Conservation (phyloP, 306 rosid species). For the Quercus glauca region DNA sequence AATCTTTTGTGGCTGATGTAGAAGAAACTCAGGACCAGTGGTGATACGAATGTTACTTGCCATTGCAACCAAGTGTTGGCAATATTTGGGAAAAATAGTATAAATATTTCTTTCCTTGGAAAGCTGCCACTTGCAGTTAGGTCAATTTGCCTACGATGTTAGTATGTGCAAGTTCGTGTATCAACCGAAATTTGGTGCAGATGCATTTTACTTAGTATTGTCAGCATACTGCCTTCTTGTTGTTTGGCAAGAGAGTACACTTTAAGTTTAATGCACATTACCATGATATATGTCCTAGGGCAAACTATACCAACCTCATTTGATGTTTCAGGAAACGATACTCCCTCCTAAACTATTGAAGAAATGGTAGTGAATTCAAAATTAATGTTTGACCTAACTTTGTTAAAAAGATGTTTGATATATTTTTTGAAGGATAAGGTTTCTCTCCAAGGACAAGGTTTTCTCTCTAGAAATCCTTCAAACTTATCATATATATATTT, state of each 20-base stretch:
- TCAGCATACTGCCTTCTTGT: not conserved
- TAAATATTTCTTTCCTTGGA: not conserved
- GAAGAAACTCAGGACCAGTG: conserved; percentile 4
- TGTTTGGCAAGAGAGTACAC: not conserved
- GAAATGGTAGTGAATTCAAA: no score
- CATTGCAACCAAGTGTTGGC: not conserved
- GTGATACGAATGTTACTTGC: not conserved
- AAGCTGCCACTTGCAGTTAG: not conserved
- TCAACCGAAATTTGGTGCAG: not conserved
- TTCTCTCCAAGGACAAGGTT: no score
- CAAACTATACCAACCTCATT: no score
- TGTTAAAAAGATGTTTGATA: no score
- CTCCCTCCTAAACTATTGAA: no score
- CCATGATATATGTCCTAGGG: not conserved
- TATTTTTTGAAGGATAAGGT: no score
- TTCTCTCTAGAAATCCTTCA: no score
- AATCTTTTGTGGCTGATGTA: not conserved
- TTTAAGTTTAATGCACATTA: not conserved
- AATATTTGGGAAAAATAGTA: not conserved
- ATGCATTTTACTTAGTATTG: not conserved
- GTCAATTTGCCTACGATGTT: not conserved
- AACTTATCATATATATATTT: no score
- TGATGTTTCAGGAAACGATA: no score
- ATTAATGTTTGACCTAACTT: no score
- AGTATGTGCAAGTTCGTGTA: not conserved